Evolutionary conservation across 148 eudicot genomes (phyloP).

Genomic region (Spergularia marina): DNA sequence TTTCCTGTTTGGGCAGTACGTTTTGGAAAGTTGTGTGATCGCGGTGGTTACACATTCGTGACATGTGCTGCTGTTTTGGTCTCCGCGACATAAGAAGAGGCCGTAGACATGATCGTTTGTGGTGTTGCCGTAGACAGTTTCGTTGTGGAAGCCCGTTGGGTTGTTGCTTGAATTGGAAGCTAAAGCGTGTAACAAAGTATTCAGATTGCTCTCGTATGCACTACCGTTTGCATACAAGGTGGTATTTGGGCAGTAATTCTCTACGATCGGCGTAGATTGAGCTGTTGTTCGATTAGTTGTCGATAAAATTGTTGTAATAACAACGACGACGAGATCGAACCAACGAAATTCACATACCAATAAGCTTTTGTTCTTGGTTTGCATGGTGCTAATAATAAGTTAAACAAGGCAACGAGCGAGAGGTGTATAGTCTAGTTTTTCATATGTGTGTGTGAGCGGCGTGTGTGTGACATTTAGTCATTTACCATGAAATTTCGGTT

Average conservation of each 20-base stretch:
- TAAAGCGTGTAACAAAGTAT: slow-evolving; percentile 26
- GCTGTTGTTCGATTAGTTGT: not conserved
- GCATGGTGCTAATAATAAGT: no score
- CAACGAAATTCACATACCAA: no score
- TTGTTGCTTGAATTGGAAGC: slow-evolving; percentile 20
- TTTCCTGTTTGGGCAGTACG: slow-evolving; percentile 23
- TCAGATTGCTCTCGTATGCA: slow-evolving; percentile 15
- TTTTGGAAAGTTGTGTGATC: slow-evolving; percentile 11
- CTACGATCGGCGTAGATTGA: not conserved
- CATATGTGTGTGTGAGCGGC: no score
- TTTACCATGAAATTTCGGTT: no score
- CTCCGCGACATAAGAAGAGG: slow-evolving; percentile 39
- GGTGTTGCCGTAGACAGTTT: slow-evolving; percentile 23
- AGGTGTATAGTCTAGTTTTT: no score
- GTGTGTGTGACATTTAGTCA: no score
- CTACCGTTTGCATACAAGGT: not conserved
- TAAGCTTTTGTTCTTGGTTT: no score
- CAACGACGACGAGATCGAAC: no score
- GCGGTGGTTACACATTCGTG: slow-evolving; percentile 32
- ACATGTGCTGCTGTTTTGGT: slow-evolving; percentile 23
- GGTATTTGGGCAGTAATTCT: slow-evolving; percentile 3
- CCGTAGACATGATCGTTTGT: slow-evolving; percentile 17
- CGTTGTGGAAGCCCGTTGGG: slow-evolving; percentile 37
- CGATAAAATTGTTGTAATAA: no score
- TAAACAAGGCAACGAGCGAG: no score